Base-by-base conservation (phyloP, 345 rosid species). In the Citropsis articulata region DNA sequence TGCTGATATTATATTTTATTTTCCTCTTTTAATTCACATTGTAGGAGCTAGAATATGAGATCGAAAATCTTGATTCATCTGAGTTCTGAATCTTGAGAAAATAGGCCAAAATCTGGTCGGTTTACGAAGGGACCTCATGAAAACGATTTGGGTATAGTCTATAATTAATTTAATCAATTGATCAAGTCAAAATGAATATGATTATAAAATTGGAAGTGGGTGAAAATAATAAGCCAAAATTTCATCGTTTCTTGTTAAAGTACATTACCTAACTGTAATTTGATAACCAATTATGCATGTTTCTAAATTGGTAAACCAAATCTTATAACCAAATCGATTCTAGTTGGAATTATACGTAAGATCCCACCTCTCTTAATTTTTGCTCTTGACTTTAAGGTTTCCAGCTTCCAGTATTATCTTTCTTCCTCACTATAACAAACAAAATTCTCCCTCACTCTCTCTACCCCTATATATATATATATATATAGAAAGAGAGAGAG, bases 301-400 rank as follows among this genome's bases (percentile, higher is more conserved):
- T 57, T 35, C 73, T 28, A 19, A 77, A 70, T 66, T 53, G 82
- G 81, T 80, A 70, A n/a, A 73, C 75, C 86, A 85, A 82, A 82
- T 80, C 80, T 16, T 53, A 1, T 53, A 16, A 45, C 50, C 50
- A 12, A 45, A 45, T 45, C 50, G 83, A 66, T 75, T 80, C 69
- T 78, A 68, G 79, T 63, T 80, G 74, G 66, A 56, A 59, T 60
- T 60, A 59, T 28, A 48, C 60, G 69, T 68, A 36, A n/a, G 71
- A 5, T 27, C 71, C 50, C 71, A 66, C 7, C 7, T 7, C 25
- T 36, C 27, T 66, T 36, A 18, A 36, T 35, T 21, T 7, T 68
- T n/a, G 45, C 72, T 65, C 75, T 68, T 81, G 75, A 77, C 79
- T 71, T 78, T 79, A 66, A 62, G 72, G 69, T 75, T 79, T 67